Evolutionary conservation across 306 rosid genomes (phyloP).

Genomic region (Dalbergia cochinchinensis): DNA sequence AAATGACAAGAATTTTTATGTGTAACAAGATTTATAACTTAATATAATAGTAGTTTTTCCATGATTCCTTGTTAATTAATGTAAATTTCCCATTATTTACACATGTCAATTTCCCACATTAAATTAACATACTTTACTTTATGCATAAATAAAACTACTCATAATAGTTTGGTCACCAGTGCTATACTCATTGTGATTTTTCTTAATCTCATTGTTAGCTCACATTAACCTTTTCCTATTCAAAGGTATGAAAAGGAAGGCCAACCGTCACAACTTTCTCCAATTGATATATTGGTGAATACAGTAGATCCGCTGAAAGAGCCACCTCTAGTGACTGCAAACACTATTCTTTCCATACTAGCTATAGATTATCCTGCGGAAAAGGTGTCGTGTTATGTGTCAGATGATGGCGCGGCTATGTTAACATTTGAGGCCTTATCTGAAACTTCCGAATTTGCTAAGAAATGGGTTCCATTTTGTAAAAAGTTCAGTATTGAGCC

Average conservation of each 20-base stretch:
- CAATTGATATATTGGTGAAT: conserved; percentile 68
- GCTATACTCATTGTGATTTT: conserved; percentile 8
- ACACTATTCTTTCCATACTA: conserved; percentile 76
- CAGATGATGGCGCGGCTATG: conserved; percentile 81
- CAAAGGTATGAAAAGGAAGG: conserved; percentile 78
- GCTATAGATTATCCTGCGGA: conserved; percentile 75
- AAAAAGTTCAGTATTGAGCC: conserved; percentile 75
- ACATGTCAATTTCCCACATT: too few relatives aligned
- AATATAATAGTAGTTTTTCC: too few relatives aligned
- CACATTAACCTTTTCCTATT: background rate
- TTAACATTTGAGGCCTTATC: conserved; percentile 73
- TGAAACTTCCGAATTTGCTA: conserved; percentile 78
- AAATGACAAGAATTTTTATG: too few relatives aligned
- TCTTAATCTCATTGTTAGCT: background rate
- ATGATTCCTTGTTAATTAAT: too few relatives aligned
- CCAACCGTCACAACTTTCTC: conserved; percentile 59
- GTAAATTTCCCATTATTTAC: too few relatives aligned
- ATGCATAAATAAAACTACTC: too few relatives aligned
- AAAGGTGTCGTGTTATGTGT: conserved; percentile 76
- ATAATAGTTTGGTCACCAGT: background rate
- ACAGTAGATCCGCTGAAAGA: conserved; percentile 70
- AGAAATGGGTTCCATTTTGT: conserved; percentile 80
- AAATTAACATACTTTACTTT: too few relatives aligned
- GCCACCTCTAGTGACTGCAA: conserved; percentile 72
- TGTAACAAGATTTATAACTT: too few relatives aligned